Base-by-base conservation (phyloP, 331 rosid species). In the Spiraea crenata region DNA sequence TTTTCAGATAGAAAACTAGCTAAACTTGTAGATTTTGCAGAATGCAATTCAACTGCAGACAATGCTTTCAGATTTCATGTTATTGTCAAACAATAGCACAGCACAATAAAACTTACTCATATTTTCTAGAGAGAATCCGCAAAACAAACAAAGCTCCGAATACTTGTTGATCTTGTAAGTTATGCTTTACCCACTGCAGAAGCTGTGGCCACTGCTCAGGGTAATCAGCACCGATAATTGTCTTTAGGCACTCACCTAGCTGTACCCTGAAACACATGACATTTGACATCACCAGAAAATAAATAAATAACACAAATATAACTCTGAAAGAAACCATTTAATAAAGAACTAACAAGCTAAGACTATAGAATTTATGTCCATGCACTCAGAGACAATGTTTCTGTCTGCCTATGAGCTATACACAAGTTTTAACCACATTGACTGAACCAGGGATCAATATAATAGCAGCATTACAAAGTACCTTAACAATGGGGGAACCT, bases 241-340 rank as follows among this genome's bases (percentile, higher is more conserved):
- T 90, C 87, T 90, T 90, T 40, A 93, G 83, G 86, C 97, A 93
- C 82, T 93, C 98, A 16, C 97, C 98, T 44, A 93, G 80, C 77
- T 93, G 98, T 8, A 85, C 90, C 81, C 98, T 95, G 81, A 54
- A 81, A 50, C 82, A 57, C 70, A 67, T 20, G 68, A 60, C 64
- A 70, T n/a, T 61, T 60, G 73, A 13, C 15, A 65, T 69, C 20
- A 74, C 71, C 54, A 8, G 57, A 5, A 17, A 34, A 66, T 31
- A 56, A 47, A 19, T 50, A 60, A 35, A 55, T 14, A 42, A n/a
- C 4, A 20, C 9, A 13, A 31, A 46, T 8, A 9, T 11, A 56
- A 56, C 11, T 46, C 20, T 44, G 17, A 20, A 19, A n/a, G 13
- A 11, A 8, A 20, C 14, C 38, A 61, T 4, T 15, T 16, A 8